Conservation (phyloP, 371 early-diverging fungal genomes). For the Mortierella sp. region DNA sequence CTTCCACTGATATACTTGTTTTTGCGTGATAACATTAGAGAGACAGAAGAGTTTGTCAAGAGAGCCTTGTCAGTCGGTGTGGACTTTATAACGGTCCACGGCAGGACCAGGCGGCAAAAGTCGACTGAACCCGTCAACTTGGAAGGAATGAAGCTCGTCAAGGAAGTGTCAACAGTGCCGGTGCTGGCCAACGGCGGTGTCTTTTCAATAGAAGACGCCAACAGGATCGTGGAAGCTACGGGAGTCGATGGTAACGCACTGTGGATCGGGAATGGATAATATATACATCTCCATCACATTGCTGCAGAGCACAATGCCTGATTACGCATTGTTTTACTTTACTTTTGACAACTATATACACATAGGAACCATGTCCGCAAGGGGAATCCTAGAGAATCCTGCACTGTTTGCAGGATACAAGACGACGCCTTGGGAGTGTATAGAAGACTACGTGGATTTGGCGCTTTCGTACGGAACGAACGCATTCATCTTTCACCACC, state of each 20-base stretch:
- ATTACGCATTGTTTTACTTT: neutral
- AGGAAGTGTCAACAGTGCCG: conserved; percentile 77
- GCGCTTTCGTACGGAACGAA: conserved; percentile 87
- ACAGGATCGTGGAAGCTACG: conserved; percentile 74
- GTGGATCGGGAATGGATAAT: no score
- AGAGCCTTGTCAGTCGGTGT: conserved; percentile 81
- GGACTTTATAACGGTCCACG: conserved; percentile 86
- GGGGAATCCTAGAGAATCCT: conserved; percentile 93
- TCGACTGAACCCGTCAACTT: conserved; percentile 80
- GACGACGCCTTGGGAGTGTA: conserved; percentile 79
- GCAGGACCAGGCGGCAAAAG: conserved; percentile 81
- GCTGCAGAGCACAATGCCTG: no score
- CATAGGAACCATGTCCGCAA: conserved; percentile 84
- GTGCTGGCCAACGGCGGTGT: conserved; percentile 88
- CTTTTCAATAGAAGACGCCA: conserved; percentile 75
- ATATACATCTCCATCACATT: neutral
- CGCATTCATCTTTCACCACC: conserved; percentile 91
- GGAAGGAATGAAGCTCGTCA: conserved; percentile 79
- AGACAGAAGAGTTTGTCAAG: conserved; percentile 83
- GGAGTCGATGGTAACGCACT: conserved; percentile 80
- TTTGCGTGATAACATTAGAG: no score
- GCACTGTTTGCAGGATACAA: conserved; percentile 80
- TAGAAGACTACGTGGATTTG: conserved; percentile 80
- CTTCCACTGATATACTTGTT: no score
- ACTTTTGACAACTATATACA: neutral